Base-by-base conservation (phyloP, 2,329 filamentous ascomycete species). In the Plectosphaerella sp. region DNA sequence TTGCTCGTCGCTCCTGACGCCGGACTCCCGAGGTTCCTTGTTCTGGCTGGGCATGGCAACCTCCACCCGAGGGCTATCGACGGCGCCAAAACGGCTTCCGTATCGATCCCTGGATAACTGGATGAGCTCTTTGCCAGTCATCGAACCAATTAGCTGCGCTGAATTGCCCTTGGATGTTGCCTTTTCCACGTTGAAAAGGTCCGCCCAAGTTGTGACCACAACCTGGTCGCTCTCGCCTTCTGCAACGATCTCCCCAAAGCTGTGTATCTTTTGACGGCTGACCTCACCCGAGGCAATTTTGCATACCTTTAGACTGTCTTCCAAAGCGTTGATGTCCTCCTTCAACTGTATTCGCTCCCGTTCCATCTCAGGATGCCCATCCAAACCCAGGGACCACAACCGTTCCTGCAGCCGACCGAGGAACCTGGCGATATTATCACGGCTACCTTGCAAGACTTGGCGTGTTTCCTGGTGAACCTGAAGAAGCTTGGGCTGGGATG, bases 181-280 rank as follows among this genome's bases (percentile, higher is more conserved):
- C 59, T 68, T 72, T 53, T 60, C 65, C 49, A 73, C 60, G 55
- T 72, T 62, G 52, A 74, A 73, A 49, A 73, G 60, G 63, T 72
- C 70, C 39, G 68, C 69, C 53, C 71, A 57, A 54, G 69, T 72
- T 52, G 63, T 72, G 52, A 74, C 62, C 52, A 74, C 65, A 28
- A 72, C 61, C 61, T 72, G 67, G 60, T 72, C 66, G 55, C 67
- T 69, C 49, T 71, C 62, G 22, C 55, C 62, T 45, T 72, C 66
- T 45, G 66, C 67, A 62, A 68, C 53, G 10, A 64, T 61, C 58
- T 72, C 69, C 12, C 67, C 66, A 52, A 72, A 54, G 47, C 52
- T 68, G 55, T 66, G 65, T 50, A 66, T 60, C 51, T 66, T 71
- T 52, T 65, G 64, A 48, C 56, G 51, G 4, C 63, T 60, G 53